phyloP scores from a whole-genome alignment of 345 rosid species.

The Erodium maritimum region DNA sequence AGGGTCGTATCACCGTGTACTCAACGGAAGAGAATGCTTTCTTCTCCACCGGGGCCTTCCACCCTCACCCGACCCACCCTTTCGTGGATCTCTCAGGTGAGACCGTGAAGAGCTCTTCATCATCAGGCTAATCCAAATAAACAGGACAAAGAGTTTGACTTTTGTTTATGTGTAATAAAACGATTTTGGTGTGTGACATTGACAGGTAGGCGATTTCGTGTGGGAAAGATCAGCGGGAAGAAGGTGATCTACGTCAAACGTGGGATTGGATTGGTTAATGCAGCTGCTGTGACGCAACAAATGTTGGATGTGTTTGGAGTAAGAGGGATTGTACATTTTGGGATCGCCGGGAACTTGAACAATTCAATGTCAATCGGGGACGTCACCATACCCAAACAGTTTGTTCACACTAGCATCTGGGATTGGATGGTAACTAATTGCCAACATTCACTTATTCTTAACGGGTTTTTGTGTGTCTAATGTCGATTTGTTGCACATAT shows the following conservation, averaged over 20 bases:
- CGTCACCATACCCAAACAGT: constrained; percentile 36
- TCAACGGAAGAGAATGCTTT: constrained; percentile 33
- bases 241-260: constrained; percentile 41
- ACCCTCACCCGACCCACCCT: constrained; percentile 18
- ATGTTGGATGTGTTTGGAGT: constrained; percentile 33
- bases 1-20: constrained; percentile 35
- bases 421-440: constrained; percentile 42
- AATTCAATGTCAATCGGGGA: constrained; percentile 50
- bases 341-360: constrained; percentile 39
- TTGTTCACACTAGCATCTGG: constrained; percentile 39
- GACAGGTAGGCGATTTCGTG: constrained; percentile 31
- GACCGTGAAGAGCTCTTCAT: too few species aligned
- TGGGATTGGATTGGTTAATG: constrained; percentile 54
- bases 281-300: constrained; percentile 51
- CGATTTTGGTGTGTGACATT: too few species aligned
- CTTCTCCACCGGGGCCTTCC: constrained; percentile 21
- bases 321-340: constrained; percentile 40
- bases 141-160: too few species aligned
- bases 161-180: too few species aligned
- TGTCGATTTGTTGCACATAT: too few species aligned
- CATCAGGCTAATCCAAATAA: too few species aligned
- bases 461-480: too few species aligned
- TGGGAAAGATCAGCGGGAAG: constrained; percentile 31
- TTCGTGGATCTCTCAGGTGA: constrained; percentile 40
- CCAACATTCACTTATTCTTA: too few species aligned